Conservation (phyloP, 495 filamentous ascomycete species). For the Xylaria curta region DNA sequence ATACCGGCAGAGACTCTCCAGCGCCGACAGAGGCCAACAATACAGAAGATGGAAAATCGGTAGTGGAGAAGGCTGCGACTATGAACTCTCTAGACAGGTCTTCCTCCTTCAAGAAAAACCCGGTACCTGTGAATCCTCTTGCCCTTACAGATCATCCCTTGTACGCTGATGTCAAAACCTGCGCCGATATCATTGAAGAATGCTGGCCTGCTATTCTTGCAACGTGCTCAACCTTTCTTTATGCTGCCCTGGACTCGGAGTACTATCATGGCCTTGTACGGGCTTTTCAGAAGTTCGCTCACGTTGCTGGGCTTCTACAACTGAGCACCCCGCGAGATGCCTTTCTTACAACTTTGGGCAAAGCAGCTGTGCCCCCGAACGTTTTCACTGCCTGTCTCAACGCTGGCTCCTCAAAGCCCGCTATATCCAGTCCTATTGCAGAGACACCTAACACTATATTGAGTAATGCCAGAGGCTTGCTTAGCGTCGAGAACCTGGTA, state of each 20-base stretch:
- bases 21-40: conserved; percentile 45
- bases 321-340: conserved; percentile 89
- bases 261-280: conserved; percentile 93
- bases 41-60: conserved; percentile 32
- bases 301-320: conserved; percentile 88
- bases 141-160: conserved; percentile 72
- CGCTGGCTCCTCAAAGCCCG: conserved; percentile 44
- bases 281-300: conserved; percentile 93
- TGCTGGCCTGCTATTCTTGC: conserved; percentile 97
- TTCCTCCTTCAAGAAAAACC: conserved; percentile 61
- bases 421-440: conserved; percentile 47
- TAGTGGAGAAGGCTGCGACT: conserved; percentile 46
- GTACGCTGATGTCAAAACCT: conserved; percentile 71
- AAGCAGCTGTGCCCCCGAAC: conserved; percentile 85
- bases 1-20: conserved; percentile 53
- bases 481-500: conserved; percentile 68
- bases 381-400: conserved; percentile 68
- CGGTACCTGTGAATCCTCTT: conserved; percentile 81
- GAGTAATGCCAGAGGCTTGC: conserved; percentile 66
- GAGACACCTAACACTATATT: conserved; percentile 62
- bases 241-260: conserved; percentile 89
- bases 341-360: conserved; percentile 90
- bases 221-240: conserved; percentile 91
- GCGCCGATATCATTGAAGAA: conserved; percentile 81
- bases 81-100: conserved; percentile 51